These are phyloP conservation scores for Nitzschia palea DNA, from an alignment of 108 stramenopile species.

Conservation along the genomic window DNA sequence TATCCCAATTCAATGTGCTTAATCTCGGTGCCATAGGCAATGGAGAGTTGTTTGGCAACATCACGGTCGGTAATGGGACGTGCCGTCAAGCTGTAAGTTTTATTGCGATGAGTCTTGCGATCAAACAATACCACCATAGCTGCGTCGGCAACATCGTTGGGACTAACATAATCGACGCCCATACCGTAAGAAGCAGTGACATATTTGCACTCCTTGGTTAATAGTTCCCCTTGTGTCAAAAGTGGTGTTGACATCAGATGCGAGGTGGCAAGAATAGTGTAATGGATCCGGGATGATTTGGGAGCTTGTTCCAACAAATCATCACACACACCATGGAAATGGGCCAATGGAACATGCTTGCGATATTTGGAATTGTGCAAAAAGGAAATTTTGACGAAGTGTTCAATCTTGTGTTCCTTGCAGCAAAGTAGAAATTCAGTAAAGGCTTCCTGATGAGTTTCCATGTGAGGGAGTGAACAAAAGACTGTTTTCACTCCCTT, in stretches of 20 bases:
- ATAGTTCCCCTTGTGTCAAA: slow-evolving; percentile 27
- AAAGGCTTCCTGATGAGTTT: slow-evolving; percentile 37
- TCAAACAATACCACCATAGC: slow-evolving; percentile 43
- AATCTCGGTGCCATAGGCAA: slow-evolving; percentile 30
- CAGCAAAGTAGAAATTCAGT: slow-evolving; percentile 36
- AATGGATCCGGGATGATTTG: slow-evolving; percentile 28
- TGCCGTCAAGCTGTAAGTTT: slow-evolving; percentile 56
- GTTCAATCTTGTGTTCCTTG: slow-evolving; percentile 49
- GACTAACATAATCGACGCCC: slow-evolving; percentile 60
- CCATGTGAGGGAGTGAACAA: slow-evolving; percentile 42
- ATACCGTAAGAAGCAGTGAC: slow-evolving; percentile 49
- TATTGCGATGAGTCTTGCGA: slow-evolving; percentile 45
- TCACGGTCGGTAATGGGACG: slow-evolving; percentile 40
- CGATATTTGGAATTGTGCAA: slow-evolving; percentile 22
- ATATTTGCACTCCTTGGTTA: slow-evolving; percentile 31
- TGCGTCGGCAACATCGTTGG: slow-evolving; percentile 63
- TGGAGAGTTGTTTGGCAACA: slow-evolving; percentile 34
- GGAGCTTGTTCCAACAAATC: slow-evolving; percentile 29
- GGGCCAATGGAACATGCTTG: slow-evolving; percentile 36
- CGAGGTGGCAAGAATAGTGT: slow-evolving; percentile 46
- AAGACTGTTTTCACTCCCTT: slow-evolving; percentile 54
- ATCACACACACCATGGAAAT: slow-evolving; percentile 46
- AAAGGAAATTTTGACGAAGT: slow-evolving; percentile 58
- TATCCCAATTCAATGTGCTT: slow-evolving; percentile 36
- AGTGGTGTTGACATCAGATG: slow-evolving; percentile 59